Conservation (phyloP, 805 yeast species). For the Alloascoidea africana region DNA sequence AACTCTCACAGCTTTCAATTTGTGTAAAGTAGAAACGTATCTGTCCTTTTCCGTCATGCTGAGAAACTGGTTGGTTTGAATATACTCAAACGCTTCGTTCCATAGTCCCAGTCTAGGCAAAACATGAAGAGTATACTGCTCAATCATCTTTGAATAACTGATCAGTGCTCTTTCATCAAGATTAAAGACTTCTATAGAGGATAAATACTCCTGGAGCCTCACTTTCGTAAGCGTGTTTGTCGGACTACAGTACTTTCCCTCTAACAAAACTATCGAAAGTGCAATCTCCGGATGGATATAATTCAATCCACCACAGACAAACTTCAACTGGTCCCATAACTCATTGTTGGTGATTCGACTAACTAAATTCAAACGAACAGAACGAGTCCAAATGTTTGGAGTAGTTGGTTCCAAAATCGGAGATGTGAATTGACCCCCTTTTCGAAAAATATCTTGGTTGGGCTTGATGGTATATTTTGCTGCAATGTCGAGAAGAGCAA, state of each 20-base stretch:
- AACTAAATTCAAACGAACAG: not conserved
- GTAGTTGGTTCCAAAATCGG: too few species aligned
- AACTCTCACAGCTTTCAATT: too few species aligned
- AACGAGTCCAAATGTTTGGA: not conserved
- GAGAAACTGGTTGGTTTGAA: not conserved
- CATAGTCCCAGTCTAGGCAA: not conserved
- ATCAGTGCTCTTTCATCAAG: not conserved
- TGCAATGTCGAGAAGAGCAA: not conserved
- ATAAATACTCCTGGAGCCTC: not conserved
- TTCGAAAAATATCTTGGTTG: too few species aligned
- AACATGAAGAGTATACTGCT: not conserved
- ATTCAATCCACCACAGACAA: not conserved
- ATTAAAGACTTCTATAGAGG: not conserved
- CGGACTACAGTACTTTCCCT: not conserved
- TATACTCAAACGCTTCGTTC: not conserved
- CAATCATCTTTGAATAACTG: not conserved
- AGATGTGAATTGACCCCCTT: too few species aligned
- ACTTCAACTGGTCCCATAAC: not conserved
- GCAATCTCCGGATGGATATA: conserved; percentile 1
- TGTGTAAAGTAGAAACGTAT: not conserved
- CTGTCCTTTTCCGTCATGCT: not conserved
- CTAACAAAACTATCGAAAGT: not conserved
- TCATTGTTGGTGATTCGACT: not conserved
- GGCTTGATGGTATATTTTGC: not conserved
- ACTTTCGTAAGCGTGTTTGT: not conserved